Base-by-base conservation (phyloP, 1,284 basidiomycete genomes). In the Cutaneotrichosporon dermatis region DNA sequence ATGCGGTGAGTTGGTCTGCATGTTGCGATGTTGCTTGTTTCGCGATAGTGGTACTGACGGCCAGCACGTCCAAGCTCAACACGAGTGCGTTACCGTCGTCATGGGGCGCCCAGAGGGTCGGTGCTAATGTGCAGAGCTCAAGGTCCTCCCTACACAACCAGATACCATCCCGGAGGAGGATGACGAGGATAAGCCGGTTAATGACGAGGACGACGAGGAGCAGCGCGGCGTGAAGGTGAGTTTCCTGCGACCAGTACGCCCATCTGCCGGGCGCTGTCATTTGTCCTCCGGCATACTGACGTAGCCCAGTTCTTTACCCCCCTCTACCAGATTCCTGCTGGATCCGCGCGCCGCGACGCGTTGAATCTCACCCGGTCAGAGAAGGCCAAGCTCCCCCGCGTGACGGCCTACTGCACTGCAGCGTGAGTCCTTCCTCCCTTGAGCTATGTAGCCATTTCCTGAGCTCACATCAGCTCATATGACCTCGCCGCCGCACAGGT, bases 331-430 rank as follows among this genome's bases (percentile, higher is more conserved):
- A 98, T 97, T 60, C 94, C 94, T 3, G 92, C 92, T 51, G 94
- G 94, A 3, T 92, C 91, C 42, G 94, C 94, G 39, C 84, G 92
- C 51, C 83, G 92, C 61, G 93, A 97, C 82, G 94, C 94, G 0
- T 79, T 92, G 61, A 85, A 84, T 60, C 78, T 97, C 63, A 97
- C 93, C 0, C 94, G 95, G 79, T 91, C 89, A 76, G 94, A 94
- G 71, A 92, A 93, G 40, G 92, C 93, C 67, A 91, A 88, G 45
- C 77, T 97, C 37, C 92, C 94, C n/a, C 81, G 94, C 66, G 93
- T 95, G 15, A 96, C 93, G 4, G 93, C 93, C 2, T 97, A 96
- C 78, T 91, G 92, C 57, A 97, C 93, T 12, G 91, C 93, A 42
- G 88, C 85, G 90, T 93, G 76, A 68, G 84, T 78, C 4, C 9